Evolutionary conservation across 805 yeast genomes (phyloP), one percentile per base, ranked within the genome.

Genomic region (Sugiyamaella chiloensis): DNA sequence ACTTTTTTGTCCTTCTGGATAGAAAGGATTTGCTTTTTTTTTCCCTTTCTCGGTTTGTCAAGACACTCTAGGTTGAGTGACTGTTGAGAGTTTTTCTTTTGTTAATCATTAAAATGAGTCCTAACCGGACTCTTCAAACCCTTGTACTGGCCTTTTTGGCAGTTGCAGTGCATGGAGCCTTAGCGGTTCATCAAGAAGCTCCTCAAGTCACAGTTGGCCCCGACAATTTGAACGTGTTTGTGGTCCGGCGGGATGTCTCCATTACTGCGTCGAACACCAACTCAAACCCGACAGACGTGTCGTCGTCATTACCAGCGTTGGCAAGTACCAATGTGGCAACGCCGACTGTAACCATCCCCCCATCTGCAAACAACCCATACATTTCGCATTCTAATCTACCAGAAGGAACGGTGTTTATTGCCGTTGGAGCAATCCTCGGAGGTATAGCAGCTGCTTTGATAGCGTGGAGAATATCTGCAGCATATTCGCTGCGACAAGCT

Each of bases 401-500:
- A 1, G 73, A 78, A 40, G 96, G 96, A 1, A 84, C 93, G 0
- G 89, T 88, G 2, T 87, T 87, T 66, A 87, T 88, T 44, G 84
- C 86, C 0, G 84, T 87, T 36, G 96, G 95, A 1, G 71, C 83
- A 8, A 71, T 82, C 31, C 79, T 82, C 3, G 86, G 82, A 0
- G 80, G 79, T 31, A 67, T 85, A 3, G 64, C 81, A 17, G 52
- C 82, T 2, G 73, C 72, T 1, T 70, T 83, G 32, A 53, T 76
- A 8, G 53, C 72, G 11, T 81, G 83, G 76, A 78, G 83, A 55
- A 57, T 75, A 19, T 62, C 76, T 20, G 68, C 72, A 35, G 75
- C 78, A 11, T 50, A 53, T 47, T 48, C 57, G 41, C 79, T 87
- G 4, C 74, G 75, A 23, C 69, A 76, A 50, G 60, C 73, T 36